Evolutionary conservation across 768 basidiomycete genomes (phyloP).

Genomic region (Tricholoma matsutake): DNA sequence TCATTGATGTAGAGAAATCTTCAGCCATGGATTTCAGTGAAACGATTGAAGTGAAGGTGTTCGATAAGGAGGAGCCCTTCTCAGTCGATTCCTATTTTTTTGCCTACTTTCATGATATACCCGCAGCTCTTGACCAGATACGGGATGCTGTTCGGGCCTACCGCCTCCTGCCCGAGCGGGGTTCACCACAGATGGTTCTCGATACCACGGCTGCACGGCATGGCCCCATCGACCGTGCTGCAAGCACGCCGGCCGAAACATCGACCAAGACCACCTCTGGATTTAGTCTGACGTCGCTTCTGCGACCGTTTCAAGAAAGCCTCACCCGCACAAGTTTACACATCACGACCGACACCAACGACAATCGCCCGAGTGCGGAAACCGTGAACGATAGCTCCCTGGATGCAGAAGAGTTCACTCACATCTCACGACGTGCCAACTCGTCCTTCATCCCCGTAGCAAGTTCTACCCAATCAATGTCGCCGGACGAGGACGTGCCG

Average conservation of each 20-base stretch:
- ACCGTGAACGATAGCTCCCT: conserved; percentile 29
- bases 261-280: conserved; percentile 38
- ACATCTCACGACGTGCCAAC: conserved; percentile 56
- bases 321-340: conserved; percentile 24
- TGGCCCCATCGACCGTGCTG: conserved; percentile 38
- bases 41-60: conserved; percentile 90
- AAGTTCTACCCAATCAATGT: conserved; percentile 33
- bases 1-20: conserved; percentile 86
- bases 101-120: conserved; percentile 87
- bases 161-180: conserved; percentile 36
- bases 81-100: conserved; percentile 90
- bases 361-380: conserved; percentile 23
- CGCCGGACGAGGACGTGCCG: conserved; percentile 7
- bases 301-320: conserved; percentile 66
- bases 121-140: conserved; percentile 76
- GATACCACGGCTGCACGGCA: conserved; percentile 57
- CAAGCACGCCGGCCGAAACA: conserved; percentile 34
- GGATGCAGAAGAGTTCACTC: conserved; percentile 65
- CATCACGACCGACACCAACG: conserved; percentile 24
- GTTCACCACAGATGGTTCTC: conserved; percentile 40
- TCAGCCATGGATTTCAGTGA: conserved; percentile 94
- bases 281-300: conserved; percentile 63
- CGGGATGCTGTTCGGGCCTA: conserved; percentile 67
- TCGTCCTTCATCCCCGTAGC: conserved; percentile 63
- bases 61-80: conserved; percentile 78